Evolutionary conservation across 441 rosid genomes (phyloP).

Genomic region (Theobroma grandiflorum): DNA sequence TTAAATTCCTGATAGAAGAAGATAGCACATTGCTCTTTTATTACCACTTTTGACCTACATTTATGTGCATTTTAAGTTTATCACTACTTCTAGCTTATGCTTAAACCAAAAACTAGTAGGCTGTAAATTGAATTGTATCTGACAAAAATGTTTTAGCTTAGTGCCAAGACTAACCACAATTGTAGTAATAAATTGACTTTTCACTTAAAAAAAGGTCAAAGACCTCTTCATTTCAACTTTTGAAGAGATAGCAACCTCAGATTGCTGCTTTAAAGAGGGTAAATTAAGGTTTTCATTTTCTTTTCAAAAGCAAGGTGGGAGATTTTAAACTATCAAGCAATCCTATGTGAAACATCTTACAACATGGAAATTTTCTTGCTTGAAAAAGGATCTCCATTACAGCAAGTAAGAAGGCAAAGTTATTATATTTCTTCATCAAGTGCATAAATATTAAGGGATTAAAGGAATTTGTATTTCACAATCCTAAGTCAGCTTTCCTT

Average conservation of each 20-base stretch:
- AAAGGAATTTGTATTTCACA: background rate
- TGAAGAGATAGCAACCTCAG: background rate
- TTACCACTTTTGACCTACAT: slow-evolving; percentile 5
- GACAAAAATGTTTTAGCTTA: background rate
- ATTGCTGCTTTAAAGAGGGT: background rate
- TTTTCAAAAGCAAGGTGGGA: background rate
- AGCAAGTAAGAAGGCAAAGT: background rate
- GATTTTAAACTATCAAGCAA: background rate
- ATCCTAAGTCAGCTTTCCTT: background rate
- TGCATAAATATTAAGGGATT: background rate
- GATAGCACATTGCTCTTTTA: background rate
- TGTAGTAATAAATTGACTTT: background rate
- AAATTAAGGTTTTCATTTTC: background rate
- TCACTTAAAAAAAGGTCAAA: background rate
- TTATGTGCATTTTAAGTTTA: background rate
- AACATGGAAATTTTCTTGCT: background rate
- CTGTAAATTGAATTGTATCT: background rate
- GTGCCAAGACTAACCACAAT: background rate
- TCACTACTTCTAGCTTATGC: background rate
- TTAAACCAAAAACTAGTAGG: slow-evolving; percentile 6
- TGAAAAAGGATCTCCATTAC: background rate
- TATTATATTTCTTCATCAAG: background rate
- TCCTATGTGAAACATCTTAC: background rate
- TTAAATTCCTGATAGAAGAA: background rate
- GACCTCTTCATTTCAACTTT: background rate